phyloP scores from a whole-genome alignment of 1,284 basidiomycete species.

The Amylostereum chailletii region DNA sequence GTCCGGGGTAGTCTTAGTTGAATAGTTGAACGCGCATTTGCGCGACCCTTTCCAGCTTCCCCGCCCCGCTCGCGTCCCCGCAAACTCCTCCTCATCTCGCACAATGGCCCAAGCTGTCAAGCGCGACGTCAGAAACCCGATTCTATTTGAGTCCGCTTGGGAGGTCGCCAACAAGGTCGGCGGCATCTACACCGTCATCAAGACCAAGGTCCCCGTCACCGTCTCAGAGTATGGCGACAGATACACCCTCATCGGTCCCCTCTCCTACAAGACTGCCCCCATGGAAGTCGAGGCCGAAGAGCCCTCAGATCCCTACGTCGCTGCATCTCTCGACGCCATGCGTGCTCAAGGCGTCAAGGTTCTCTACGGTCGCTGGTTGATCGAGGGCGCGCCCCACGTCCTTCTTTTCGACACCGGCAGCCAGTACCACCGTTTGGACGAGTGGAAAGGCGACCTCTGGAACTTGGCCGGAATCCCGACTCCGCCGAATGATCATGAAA shows the following conservation, averaged over 20 bases:
- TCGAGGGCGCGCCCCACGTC: conserved; percentile 91
- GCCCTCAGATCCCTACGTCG: conserved; percentile 67
- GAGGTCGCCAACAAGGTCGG: conserved; percentile 97
- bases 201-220: conserved; percentile 97
- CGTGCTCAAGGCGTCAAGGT: conserved; percentile 84
- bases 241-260: conserved; percentile 89
- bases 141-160: conserved; percentile 89
- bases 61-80: conserved; percentile 2
- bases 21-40: too few species aligned
- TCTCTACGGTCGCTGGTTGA: conserved; percentile 95
- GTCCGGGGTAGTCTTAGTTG: too few species aligned
- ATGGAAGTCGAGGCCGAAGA: conserved; percentile 97
- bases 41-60: not conserved
- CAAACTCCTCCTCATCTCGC: not conserved
- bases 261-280: conserved; percentile 95
- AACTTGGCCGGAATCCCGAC: conserved; percentile 95
- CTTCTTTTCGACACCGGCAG: conserved; percentile 94
- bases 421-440: conserved; percentile 83
- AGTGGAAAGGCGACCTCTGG: conserved; percentile 99
- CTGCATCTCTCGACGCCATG: conserved; percentile 69
- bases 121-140: conserved; percentile 70
- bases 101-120: conserved; percentile 28
- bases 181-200: conserved; percentile 99
- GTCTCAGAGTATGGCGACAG: conserved; percentile 88
- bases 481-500: conserved; percentile 93